Base-by-base conservation (phyloP, 2,329 filamentous ascomycete species). In the Penicillium sp. region DNA sequence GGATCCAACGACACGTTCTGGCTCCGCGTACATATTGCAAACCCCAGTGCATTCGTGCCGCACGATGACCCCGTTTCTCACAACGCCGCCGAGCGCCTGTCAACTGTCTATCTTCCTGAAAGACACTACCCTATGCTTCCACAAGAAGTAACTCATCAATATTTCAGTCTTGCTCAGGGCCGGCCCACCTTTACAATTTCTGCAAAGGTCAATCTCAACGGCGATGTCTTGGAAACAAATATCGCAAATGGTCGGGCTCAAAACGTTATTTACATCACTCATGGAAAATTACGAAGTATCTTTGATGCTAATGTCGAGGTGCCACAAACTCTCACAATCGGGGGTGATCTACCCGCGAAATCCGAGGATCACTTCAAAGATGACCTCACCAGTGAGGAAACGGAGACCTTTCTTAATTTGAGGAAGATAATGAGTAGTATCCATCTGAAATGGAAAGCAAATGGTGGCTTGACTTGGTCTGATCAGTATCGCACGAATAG, bases 21-120 rank as follows among this genome's bases (percentile, higher is more conserved):
- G 84, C 67, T 86, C 12, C 84, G 83, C 62, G 71, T 85, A 6
- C 84, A 87, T 66, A 75, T 87, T 50, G 83, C 84, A 1, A 86
- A 87, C 59, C 84, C 83, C 1, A 83, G 84, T 1, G 83, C 84
- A 4, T 86, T 84, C 64, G 77, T 87, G 59, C 64, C 74, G 9
- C 76, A 75, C 26, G 73, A 81, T 7, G 74, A 81, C 57, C 67
- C 75, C 2, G 68, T 85, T 30, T 77, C 81, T 18, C 76, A 81
- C 61, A 79, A 83, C 65, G 83, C 84, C 2, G 74, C 76, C 7
- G 76, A 80, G 47, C 79, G 83, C 64, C 75, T 77, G 5, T 72
- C 80, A 63, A 81, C 79, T 0, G 73, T 83, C 7, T 87, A 79
- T 60, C 62, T 67, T 5, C 82, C 81, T 0, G 81, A 85, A 60